Conservation (phyloP, 2,329 filamentous ascomycete species). For the Conoideocrella luteorostrata region DNA sequence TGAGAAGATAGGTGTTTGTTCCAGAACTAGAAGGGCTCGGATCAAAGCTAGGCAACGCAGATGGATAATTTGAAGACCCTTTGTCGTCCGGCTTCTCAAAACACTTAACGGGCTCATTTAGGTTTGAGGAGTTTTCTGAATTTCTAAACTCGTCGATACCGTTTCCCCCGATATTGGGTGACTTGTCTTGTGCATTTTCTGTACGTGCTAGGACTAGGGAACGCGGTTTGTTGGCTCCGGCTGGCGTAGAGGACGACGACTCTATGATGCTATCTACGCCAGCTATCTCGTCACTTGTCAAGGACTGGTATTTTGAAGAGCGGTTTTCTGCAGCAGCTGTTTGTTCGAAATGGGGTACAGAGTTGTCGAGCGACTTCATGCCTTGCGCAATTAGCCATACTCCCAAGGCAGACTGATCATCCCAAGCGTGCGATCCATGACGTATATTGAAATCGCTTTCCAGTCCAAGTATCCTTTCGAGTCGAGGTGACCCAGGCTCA, state of each 20-base stretch:
- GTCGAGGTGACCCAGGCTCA: conserved; percentile 7
- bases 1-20: conserved; percentile 21
- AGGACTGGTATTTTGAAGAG: neutral
- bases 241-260: conserved; percentile 5
- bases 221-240: neutral
- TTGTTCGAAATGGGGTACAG: conserved; percentile 13
- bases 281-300: neutral
- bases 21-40: conserved; percentile 24
- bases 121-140: no score
- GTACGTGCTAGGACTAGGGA: neutral
- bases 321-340: conserved; percentile 1
- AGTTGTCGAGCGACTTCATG: conserved; percentile 21
- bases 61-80: conserved; percentile 28
- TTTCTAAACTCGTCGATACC: no score
- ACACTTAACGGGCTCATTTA: no score
- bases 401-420: conserved; percentile 27
- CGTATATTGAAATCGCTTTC: conserved; percentile 23
- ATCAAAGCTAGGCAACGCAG: conserved; percentile 25
- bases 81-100: conserved; percentile 14
- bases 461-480: conserved; percentile 12
- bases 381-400: conserved; percentile 32
- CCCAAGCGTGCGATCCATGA: conserved; percentile 22
- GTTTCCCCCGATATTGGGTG: neutral
- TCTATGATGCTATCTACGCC: conserved; percentile 12
- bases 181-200: neutral